A percentile compares a stretch with the other conserved stretches of the same genome.
phyloP scores from a whole-genome alignment of 2,329 filamentous ascomycete genomes.

The Colletotrichum incanum region DNA sequence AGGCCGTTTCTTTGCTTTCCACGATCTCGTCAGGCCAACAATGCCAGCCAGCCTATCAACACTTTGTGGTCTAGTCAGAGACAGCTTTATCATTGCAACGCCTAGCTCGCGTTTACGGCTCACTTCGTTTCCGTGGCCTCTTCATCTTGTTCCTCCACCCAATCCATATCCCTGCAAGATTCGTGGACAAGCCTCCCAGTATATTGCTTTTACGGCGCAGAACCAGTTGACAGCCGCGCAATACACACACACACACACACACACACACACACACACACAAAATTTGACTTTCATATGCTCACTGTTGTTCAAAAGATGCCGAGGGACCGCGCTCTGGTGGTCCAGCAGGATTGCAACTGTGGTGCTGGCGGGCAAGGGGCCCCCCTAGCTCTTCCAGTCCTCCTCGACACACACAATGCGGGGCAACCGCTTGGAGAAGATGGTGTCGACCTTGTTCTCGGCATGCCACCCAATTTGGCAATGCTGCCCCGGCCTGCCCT shows the following conservation, averaged over 20 bases:
- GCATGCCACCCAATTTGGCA: constrained; percentile 42
- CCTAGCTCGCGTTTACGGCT: constrained; percentile 9
- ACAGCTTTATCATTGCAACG: constrained; percentile 1
- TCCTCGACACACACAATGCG: constrained; percentile 41
- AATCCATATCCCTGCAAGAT: constrained; percentile 1
- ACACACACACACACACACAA: constrained; percentile 6
- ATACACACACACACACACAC: constrained; percentile 1
- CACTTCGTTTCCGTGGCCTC: neutral
- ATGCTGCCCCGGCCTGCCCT: constrained; percentile 38
- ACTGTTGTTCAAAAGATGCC: constrained; percentile 40
- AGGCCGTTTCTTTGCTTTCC: neutral
- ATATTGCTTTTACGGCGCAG: constrained; percentile 15
- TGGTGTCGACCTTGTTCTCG: constrained; percentile 44
- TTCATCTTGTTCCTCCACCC: neutral
- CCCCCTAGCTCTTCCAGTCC: constrained; percentile 25
- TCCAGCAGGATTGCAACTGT: constrained; percentile 37
- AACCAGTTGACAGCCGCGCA: neutral
- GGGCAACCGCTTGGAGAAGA: constrained; percentile 39
- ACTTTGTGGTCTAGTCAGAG: neutral
- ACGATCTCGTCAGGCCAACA: neutral
- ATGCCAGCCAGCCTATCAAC: constrained; percentile 13
- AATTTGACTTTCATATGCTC: constrained; percentile 43
- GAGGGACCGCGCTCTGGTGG: constrained; percentile 36
- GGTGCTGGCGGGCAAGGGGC: constrained; percentile 31
- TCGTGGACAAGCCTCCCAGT: constrained; percentile 21